Conservation (phyloP, 129 eudicot genomes). For the Ambrosia artemisiifolia region DNA sequence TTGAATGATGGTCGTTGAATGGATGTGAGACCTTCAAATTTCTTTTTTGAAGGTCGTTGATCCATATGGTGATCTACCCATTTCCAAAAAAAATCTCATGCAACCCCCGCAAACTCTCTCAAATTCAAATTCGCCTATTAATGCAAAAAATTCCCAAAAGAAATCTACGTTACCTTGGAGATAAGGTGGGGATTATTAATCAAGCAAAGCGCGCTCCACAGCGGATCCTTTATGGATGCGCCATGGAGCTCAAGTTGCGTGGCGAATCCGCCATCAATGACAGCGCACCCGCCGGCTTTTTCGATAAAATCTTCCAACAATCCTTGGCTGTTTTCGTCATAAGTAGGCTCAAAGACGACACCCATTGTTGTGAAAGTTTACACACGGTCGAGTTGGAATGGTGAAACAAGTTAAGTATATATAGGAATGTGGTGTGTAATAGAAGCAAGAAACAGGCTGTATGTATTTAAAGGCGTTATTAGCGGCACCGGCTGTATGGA, state of each 20-base stretch:
- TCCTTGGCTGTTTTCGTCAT: slow-evolving; percentile 18
- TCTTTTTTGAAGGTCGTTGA: no score
- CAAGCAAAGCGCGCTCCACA: slow-evolving; percentile 85
- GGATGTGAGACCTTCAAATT: no score
- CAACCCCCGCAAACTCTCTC: no score
- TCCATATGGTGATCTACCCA: no score
- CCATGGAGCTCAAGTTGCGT: slow-evolving; percentile 85
- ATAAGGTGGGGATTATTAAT: slow-evolving; percentile 70
- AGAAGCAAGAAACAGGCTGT: slow-evolving; percentile 21
- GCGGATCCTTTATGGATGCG: slow-evolving; percentile 71
- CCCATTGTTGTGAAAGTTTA: slow-evolving; percentile 4
- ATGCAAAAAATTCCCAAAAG: no score
- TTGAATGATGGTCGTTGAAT: no score
- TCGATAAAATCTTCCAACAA: slow-evolving; percentile 51
- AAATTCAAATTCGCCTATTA: no score
- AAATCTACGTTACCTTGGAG: slow-evolving; percentile 36
- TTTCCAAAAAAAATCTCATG: no score
- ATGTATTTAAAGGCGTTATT: slow-evolving; percentile 23
- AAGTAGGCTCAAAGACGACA: slow-evolving; percentile 15
- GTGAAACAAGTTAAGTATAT: not conserved
- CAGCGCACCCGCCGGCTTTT: slow-evolving; percentile 82
- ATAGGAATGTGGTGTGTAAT: not conserved
- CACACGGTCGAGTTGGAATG: not conserved
- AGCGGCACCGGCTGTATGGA: slow-evolving; percentile 35
- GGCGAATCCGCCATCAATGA: slow-evolving; percentile 81